These are phyloP conservation scores for Microdochium nivale DNA, from an alignment of 2,329 filamentous ascomycete genomes.

Conservation along the genomic window DNA sequence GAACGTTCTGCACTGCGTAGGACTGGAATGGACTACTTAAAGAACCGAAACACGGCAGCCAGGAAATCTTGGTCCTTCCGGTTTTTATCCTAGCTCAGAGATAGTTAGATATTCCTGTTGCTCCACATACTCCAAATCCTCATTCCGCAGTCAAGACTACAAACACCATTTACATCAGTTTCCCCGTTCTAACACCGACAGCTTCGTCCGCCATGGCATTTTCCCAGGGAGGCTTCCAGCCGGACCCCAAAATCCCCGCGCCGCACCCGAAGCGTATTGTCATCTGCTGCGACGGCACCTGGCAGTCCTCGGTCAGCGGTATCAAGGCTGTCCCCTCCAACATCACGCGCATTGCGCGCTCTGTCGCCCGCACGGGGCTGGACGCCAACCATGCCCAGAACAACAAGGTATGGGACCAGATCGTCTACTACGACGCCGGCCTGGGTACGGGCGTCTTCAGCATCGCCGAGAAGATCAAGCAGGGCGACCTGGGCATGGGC, in stretches of 20 bases:
- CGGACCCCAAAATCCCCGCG: background rate
- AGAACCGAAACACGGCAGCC: no score
- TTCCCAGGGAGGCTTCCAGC: background rate
- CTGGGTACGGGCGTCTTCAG: constrained; percentile 32
- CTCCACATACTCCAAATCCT: no score
- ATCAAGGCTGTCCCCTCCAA: constrained; percentile 12
- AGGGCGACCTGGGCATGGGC: constrained; percentile 5
- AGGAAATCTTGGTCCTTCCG: no score
- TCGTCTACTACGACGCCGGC: constrained; percentile 9
- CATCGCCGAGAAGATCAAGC: constrained; percentile 11
- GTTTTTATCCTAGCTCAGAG: no score
- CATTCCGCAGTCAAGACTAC: no score
- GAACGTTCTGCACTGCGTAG: no score
- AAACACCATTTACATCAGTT: no score
- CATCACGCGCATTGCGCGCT: constrained; percentile 11
- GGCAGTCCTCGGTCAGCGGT: constrained; percentile 12
- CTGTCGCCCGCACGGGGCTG: constrained; percentile 17
- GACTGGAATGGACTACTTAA: no score
- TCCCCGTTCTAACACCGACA: no score
- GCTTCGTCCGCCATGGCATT: no score
- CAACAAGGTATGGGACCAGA: constrained; percentile 18
- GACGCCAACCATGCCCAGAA: constrained; percentile 16
- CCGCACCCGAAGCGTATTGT: constrained; percentile 4
- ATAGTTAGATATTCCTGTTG: no score
- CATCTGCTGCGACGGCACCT: constrained; percentile 10